Conservation (phyloP, 1,284 basidiomycete species). For the Ganoderma sinense region DNA sequence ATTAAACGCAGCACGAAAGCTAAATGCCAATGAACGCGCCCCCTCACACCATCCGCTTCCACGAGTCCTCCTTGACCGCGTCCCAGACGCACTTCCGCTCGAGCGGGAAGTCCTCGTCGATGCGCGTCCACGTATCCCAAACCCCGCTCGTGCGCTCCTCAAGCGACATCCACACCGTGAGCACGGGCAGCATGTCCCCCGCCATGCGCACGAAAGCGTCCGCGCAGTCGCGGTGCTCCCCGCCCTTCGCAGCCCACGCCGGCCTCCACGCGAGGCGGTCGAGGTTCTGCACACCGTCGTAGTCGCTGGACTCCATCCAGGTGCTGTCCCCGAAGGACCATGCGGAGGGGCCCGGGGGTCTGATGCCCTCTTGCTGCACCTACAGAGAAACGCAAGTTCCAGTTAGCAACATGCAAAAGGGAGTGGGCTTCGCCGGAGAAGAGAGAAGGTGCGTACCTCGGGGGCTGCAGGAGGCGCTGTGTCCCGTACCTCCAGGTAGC, state of each 20-base stretch:
- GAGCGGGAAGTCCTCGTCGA: not conserved
- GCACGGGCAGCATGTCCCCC: not conserved
- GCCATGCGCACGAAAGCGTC: not conserved
- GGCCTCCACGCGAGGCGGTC: slow-evolving; percentile 7
- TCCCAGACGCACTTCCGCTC: not conserved
- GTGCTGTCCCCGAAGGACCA: not conserved
- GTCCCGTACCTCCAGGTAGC: not conserved
- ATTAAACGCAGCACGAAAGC: not conserved
- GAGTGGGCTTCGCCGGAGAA: too few relatives aligned
- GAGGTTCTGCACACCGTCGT: not conserved
- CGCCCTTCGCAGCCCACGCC: not conserved
- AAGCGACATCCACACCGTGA: not conserved
- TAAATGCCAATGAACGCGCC: not conserved
- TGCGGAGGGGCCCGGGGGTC: not conserved
- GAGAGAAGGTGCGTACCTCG: not conserved
- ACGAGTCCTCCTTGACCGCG: not conserved
- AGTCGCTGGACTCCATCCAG: not conserved
- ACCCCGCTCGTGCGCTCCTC: not conserved
- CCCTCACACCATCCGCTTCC: not conserved
- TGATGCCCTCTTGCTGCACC: not conserved
- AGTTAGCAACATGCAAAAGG: too few relatives aligned
- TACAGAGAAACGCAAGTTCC: too few relatives aligned
- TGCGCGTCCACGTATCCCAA: not conserved
- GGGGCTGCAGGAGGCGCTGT: too few relatives aligned
- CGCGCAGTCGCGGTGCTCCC: not conserved